phyloP scores from a whole-genome alignment of 352 stramenopile genomes.

The Phytophthora hibernalis region DNA sequence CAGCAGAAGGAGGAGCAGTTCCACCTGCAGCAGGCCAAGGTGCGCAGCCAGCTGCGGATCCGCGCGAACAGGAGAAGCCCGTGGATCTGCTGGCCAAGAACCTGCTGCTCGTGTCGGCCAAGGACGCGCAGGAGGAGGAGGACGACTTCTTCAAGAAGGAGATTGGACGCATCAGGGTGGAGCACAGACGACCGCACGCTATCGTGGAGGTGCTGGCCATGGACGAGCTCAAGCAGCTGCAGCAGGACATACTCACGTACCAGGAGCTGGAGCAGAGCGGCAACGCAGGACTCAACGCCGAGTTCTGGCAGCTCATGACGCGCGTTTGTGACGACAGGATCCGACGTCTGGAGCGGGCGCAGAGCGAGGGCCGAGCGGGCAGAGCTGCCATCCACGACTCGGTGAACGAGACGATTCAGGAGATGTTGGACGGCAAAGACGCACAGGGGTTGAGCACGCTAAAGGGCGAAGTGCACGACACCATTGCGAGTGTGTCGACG shows the following conservation, averaged over 20 bases:
- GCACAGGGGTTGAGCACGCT: slow-evolving; percentile 54
- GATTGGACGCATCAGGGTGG: slow-evolving; percentile 71
- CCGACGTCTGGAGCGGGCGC: slow-evolving; percentile 54
- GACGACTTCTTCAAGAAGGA: slow-evolving; percentile 44
- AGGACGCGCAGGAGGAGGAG: slow-evolving; percentile 57
- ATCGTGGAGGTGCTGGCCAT: slow-evolving; percentile 85
- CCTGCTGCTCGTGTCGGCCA: slow-evolving; percentile 93
- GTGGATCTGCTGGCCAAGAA: slow-evolving; percentile 99
- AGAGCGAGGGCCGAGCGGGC: slow-evolving; percentile 74
- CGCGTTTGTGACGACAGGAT: slow-evolving; percentile 86
- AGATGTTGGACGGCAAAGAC: slow-evolving; percentile 91
- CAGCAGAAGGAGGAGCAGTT: slow-evolving; percentile 98
- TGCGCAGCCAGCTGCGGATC: slow-evolving; percentile 91
- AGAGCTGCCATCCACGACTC: slow-evolving; percentile 86
- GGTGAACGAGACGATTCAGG: slow-evolving; percentile 88
- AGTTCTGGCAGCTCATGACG: slow-evolving; percentile 90
- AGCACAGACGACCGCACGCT: slow-evolving; percentile 71
- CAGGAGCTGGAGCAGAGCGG: slow-evolving; percentile 87
- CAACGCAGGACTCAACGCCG: slow-evolving; percentile 58
- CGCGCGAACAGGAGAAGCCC: slow-evolving; percentile 94
- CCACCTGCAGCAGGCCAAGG: slow-evolving; percentile 93
- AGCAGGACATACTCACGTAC: slow-evolving; percentile 92
- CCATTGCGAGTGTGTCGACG: slow-evolving; percentile 61
- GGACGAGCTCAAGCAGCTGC: slow-evolving; percentile 84
- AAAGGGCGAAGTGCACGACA: slow-evolving; percentile 69